Percentiles rank a stretch among this genome's conserved stretches.
phyloP scores from a whole-genome alignment of 177 flowering plant species.

The Vitis hybrid region DNA sequence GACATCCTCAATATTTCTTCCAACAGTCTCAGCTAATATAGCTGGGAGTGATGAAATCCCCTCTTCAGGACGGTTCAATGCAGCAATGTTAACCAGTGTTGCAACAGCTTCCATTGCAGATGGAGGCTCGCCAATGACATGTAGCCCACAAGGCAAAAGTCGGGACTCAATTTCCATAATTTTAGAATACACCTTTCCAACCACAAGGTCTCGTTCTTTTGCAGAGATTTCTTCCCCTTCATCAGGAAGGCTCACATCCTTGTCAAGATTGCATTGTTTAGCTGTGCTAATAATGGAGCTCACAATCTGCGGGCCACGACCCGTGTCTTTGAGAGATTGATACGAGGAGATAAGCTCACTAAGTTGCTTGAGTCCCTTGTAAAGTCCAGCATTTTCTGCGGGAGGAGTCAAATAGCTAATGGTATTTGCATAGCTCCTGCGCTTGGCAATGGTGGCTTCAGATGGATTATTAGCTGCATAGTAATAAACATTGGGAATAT shows the following conservation, averaged over 20 bases:
- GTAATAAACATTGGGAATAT: conserved; percentile 93
- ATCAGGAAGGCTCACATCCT: conserved; percentile 97
- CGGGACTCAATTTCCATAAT: conserved; percentile 99
- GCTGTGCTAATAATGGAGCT: conserved; percentile 95
- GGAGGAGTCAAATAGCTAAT: conserved; percentile 98
- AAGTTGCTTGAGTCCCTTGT: conserved; percentile 97
- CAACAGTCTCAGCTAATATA: conserved; percentile 76
- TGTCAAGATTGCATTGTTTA: conserved; percentile 94
- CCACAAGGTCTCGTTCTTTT: conserved; percentile 79
- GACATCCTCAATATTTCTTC: conserved; percentile 80
- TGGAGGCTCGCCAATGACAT: conserved; percentile 98
- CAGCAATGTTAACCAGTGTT: conserved; percentile 93
- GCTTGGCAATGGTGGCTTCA: conserved; percentile 95
- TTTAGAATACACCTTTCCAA: conserved; percentile 93
- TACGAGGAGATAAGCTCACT: conserved; percentile 96
- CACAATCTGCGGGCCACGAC: conserved; percentile 92
- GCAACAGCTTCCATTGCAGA: conserved; percentile 98
- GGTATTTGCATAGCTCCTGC: conserved; percentile 98
- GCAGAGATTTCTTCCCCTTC: conserved; percentile 73
- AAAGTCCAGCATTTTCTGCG: conserved; percentile 98
- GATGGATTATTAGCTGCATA: conserved; percentile 99
- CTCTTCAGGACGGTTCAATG: conserved; percentile 91
- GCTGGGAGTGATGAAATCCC: conserved; percentile 71
- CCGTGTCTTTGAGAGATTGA: conserved; percentile 93
- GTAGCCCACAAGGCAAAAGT: conserved; percentile 94